Percentiles rank a stretch among this genome's conserved stretches.
Conservation (phyloP, 2,329 filamentous ascomycete species). For the Fusarium sp. region DNA sequence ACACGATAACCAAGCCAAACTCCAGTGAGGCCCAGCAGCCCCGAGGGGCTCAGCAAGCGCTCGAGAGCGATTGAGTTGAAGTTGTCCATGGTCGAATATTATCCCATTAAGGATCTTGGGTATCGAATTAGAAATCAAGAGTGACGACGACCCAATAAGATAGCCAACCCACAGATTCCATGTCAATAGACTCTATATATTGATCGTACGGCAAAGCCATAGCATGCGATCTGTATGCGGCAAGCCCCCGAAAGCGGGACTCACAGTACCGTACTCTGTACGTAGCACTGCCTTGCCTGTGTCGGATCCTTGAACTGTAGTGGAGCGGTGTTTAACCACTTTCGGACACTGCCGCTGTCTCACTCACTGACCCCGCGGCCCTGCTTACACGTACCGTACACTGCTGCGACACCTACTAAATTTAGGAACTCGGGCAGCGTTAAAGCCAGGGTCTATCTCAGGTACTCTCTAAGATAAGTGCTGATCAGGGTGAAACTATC, state of each 20-base stretch:
- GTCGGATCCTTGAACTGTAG: background rate
- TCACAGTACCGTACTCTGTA: no score
- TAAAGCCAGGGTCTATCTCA: background rate
- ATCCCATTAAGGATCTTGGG: background rate
- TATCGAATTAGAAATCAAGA: accelerated
- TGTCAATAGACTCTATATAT: background rate
- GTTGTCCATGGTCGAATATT: background rate
- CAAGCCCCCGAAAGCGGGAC: background rate
- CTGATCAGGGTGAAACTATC: background rate
- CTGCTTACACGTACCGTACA: background rate
- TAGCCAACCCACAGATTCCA: background rate
- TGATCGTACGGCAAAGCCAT: background rate
- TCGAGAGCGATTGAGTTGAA: background rate
- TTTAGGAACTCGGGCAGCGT: background rate
- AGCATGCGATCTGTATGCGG: background rate
- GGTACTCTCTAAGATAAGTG: background rate
- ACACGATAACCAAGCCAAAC: slow-evolving; percentile 45
- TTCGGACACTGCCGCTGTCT: background rate
- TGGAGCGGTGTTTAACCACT: background rate
- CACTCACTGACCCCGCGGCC: background rate
- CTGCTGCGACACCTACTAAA: background rate
- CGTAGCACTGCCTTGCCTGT: background rate
- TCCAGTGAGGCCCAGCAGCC: slow-evolving; percentile 19
- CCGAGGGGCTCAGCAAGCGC: background rate
- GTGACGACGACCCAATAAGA: background rate